These are phyloP conservation scores for Monilinia vaccinii-corymbosi DNA, from an alignment of 2,329 filamentous ascomycete genomes.

Conservation along the genomic window DNA sequence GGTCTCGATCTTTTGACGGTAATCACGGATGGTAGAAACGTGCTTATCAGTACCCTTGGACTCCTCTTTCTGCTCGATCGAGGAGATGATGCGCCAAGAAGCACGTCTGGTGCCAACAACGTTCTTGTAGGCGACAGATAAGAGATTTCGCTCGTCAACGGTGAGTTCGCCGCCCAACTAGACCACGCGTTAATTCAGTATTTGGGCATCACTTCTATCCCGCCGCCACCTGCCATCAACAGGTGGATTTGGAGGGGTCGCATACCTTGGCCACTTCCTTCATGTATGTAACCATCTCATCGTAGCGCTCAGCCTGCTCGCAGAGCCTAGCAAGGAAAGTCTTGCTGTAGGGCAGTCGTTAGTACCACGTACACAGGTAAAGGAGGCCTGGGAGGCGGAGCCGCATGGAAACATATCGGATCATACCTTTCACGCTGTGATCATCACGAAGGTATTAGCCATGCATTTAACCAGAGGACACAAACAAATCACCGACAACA, in stretches of 20 bases:
- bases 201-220: conserved; percentile 69
- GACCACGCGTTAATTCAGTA: conserved; percentile 24
- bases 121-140: conserved; percentile 98
- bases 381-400: conserved; percentile 6
- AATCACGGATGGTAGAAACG: conserved; percentile 89
- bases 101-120: conserved; percentile 94
- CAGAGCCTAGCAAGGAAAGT: conserved; percentile 99
- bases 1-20: conserved; percentile 95
- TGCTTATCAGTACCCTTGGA: conserved; percentile 96
- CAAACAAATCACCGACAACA: conserved; percentile 1
- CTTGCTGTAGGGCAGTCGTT: conserved; percentile 57
- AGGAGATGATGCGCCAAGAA: conserved; percentile 96
- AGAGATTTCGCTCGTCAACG: conserved; percentile 94
- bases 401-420: conserved; percentile 5
- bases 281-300: conserved; percentile 99
- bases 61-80: conserved; percentile 99
- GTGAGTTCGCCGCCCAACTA: conserved; percentile 62
- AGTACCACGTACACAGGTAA: conserved; percentile 10
- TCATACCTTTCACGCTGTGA: conserved; percentile 30
- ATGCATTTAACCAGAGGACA: conserved; percentile 10
- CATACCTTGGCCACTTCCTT: conserved; percentile 96
- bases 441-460: conserved; percentile 20
- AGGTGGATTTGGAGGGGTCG: conserved; percentile 21
- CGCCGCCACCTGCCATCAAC: conserved; percentile 24
- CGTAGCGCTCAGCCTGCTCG: conserved; percentile 99